Evolutionary conservation across 306 rosid genomes (phyloP).

Genomic region (Prunus salicina): DNA sequence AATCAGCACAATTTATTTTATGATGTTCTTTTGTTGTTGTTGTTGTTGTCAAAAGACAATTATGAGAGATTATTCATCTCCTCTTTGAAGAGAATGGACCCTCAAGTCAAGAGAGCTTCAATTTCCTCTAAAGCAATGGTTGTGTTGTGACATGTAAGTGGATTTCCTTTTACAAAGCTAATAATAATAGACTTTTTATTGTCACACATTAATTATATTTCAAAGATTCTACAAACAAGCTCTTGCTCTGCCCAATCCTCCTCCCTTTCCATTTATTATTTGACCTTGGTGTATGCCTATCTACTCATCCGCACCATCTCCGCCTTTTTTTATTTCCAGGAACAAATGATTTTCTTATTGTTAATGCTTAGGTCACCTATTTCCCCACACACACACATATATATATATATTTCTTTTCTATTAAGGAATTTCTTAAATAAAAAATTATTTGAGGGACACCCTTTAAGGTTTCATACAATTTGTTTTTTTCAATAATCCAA

Average conservation of each 20-base stretch:
- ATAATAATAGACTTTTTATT: not conserved
- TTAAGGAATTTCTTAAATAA: accelerated
- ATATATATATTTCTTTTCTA: no score
- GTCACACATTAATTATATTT: not conserved
- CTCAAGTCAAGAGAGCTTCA: not conserved
- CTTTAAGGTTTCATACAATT: no score
- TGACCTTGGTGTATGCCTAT: not conserved
- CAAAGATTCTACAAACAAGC: not conserved
- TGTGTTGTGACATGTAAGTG: slow-evolving; percentile 10
- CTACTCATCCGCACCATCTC: slow-evolving; percentile 7
- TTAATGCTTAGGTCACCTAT: not conserved
- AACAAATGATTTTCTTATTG: slow-evolving; percentile 10
- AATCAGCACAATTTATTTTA: no score
- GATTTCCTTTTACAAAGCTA: slow-evolving; percentile 2
- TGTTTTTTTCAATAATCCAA: no score
- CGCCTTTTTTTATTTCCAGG: not conserved
- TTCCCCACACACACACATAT: no score
- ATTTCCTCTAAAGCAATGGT: not conserved
- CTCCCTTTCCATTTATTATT: not conserved
- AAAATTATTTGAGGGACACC: no score
- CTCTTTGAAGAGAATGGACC: not conserved
- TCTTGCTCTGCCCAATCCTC: not conserved
- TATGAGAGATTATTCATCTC: not conserved
- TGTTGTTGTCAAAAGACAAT: no score
- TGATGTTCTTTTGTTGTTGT: no score